Base-by-base conservation (phyloP, 2,329 filamentous ascomycete genomes). In the Talaromyces marneffei region DNA sequence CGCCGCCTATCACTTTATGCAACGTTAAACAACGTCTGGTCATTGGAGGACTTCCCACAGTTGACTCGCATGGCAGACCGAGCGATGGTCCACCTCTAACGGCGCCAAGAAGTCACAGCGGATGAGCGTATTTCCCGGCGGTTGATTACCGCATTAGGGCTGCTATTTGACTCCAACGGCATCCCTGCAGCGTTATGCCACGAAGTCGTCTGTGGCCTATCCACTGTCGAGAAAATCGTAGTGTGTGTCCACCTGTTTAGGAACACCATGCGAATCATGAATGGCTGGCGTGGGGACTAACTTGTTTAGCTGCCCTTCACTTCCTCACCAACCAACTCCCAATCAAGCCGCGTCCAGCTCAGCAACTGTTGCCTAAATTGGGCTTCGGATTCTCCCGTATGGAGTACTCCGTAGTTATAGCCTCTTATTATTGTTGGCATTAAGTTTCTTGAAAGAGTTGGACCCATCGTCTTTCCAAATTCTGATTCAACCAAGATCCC, bases 61-160 rank as follows among this genome's bases (percentile, higher is more conserved):
- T 35, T 46, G 55, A 57, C 55, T 57, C 40, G 40, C 55, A 57
- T 57, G 55, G 53, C 25, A 18, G 54, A 8, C 39, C 27, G n/a
- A 35, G 27, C 50, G 18, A 46, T 20, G 16, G 44, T 50, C 44
- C 29, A 52, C 57, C 35, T 20, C 33, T 29, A 59, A 31, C 57
- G 23, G 46, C 46, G 48, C 57, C 48, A 42, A 52, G 57, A 23
- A 53, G 46, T 12, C 57, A 52, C 42, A 50, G 56, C 20, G 56
- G 56, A 48, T 50, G 31, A 50, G 56, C 20, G 40, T 59, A 59
- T 59, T 59, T 59, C 37, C 57, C 57, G 57, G 46, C 27, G 44
- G 57, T 53, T 53, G 33, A 23, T n/a, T 58, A 44, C 10, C 37
- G 37, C 37, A 20, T 16, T 58, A 50, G 56, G 42, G 40, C 29